A percentile compares a stretch with the other conserved stretches of the same genome.
These are phyloP conservation scores for Amphicarpaea edgeworthii DNA, from an alignment of 306 rosid genomes.

Conservation along the genomic window DNA sequence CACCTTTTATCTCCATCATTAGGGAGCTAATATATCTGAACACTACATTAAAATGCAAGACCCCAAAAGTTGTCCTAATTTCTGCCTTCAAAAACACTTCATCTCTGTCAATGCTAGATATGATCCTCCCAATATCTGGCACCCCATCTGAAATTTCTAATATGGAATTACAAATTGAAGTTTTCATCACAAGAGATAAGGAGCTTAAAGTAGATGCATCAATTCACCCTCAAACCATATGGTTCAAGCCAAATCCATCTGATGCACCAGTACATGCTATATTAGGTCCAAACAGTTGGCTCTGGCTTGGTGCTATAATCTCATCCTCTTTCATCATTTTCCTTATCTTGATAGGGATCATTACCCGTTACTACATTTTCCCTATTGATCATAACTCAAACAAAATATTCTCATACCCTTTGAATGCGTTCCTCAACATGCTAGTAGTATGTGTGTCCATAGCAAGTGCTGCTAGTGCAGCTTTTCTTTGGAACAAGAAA, in stretches of 20 bases:
- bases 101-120: slow-evolving; percentile 67
- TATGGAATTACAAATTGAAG: slow-evolving; percentile 66
- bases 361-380: slow-evolving; percentile 66
- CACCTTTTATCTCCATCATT: slow-evolving; percentile 82
- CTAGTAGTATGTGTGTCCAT: slow-evolving; percentile 61
- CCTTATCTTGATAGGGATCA: slow-evolving; percentile 60
- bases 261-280: slow-evolving; percentile 62
- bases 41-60: slow-evolving; percentile 47
- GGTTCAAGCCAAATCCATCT: slow-evolving; percentile 62
- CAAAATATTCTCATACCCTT: slow-evolving; percentile 45
- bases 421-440: slow-evolving; percentile 55
- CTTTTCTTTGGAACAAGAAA: slow-evolving; percentile 61
- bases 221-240: slow-evolving; percentile 38
- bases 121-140: slow-evolving; percentile 65
- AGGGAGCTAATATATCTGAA: slow-evolving; percentile 57
- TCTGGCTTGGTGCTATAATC: slow-evolving; percentile 76
- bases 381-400: slow-evolving; percentile 74
- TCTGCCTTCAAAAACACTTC: slow-evolving; percentile 62
- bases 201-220: slow-evolving; percentile 35
- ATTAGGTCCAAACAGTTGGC: slow-evolving; percentile 73
- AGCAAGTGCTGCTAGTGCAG: slow-evolving; percentile 50
- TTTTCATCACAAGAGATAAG: slow-evolving; percentile 71
- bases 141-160: slow-evolving; percentile 50
- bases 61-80: slow-evolving; percentile 65
- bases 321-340: slow-evolving; percentile 67